A percentile compares a stretch with the other conserved stretches of the same genome.
phyloP scores from a whole-genome alignment of 805 yeast genomes.

The Candida patagonica region DNA sequence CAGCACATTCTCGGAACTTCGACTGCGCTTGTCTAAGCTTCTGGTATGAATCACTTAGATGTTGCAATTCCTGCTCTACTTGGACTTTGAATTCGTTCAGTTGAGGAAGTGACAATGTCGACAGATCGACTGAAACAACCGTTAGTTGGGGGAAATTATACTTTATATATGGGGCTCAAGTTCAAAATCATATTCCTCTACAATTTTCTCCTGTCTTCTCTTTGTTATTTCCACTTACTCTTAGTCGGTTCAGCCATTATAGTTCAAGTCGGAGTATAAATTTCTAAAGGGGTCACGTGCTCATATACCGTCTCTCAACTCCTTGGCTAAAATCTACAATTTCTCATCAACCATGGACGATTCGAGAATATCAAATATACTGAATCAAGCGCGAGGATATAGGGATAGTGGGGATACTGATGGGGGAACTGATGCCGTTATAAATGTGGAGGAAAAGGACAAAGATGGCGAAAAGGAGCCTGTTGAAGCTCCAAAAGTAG shows the following conservation, averaged over 20 bases:
- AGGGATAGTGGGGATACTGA: no score
- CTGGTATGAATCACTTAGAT: slow-evolving; percentile 71
- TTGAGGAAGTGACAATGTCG: slow-evolving; percentile 72
- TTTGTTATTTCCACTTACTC: no score
- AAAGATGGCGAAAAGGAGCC: no score
- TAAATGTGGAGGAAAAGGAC: no score
- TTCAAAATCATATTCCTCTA: no score
- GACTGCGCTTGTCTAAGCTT: slow-evolving; percentile 76
- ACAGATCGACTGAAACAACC: slow-evolving; percentile 46
- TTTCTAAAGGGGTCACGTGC: no score
- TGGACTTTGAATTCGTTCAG: slow-evolving; percentile 73
- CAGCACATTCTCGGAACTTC: slow-evolving; percentile 73
- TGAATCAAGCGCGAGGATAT: background rate
- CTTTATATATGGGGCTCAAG: background rate
- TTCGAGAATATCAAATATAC: background rate
- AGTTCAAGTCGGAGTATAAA: no score
- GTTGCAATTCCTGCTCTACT: slow-evolving; percentile 77
- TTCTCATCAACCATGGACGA: background rate
- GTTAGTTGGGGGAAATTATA: background rate
- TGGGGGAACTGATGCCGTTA: no score
- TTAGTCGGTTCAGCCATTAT: background rate
- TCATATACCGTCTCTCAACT: no score
- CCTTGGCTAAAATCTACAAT: no score
- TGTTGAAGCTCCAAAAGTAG: background rate
- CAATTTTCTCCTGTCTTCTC: no score